Evolutionary conservation across 225 moss, liverwort and hornwort genomes (phyloP), one percentile per base, ranked within the genome.

Genomic region (Ulota crispa): DNA sequence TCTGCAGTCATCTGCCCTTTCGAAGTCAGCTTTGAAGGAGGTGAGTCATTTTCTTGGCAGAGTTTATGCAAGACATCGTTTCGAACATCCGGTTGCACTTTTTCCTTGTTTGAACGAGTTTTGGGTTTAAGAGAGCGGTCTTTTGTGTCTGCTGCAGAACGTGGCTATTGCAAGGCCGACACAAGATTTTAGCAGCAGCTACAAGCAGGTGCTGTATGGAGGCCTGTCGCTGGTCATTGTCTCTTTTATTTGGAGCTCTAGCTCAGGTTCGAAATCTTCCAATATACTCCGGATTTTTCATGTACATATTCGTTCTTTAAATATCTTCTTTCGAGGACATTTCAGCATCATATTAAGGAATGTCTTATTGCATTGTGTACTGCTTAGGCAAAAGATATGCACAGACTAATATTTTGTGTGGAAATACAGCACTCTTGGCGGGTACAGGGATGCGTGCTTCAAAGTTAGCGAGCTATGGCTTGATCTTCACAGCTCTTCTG

Each of bases 191-290:
- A 93, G 92, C 62, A 89, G 80, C 82, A 92, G 90, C 91, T 95
- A 95, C 72, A 91, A 84, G 78, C 93, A 95, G 84, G 90, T 95
- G 77, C 89, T 95, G 14, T 95, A 95, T 83, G 93, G 88, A 45
- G 92, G 95, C 70, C 87, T 95, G 73, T 95, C 95, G 14, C 82
- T 95, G 78, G 93, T 93, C 66, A 91, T 95, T 60, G 95, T 93
- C 73, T 95, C 95, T 56, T 95, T 95, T 81, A 91, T 95, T 53
- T 95, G 91, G 84, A 93, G 93, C 84, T 95, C 93, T 27, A 91
- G 93, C 77, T 93, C 93, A 88, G 95, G 95, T 95, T 83, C 41
- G 39, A 72, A 47, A 57, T 41, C 27, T 42, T 64, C 41, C 43
- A 8, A 34, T 13, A 56, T 70, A 30, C 52, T 82, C 37, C 41